Conservation (phyloP, 208 protist genomes). For the Trypanosoma vivax region DNA sequence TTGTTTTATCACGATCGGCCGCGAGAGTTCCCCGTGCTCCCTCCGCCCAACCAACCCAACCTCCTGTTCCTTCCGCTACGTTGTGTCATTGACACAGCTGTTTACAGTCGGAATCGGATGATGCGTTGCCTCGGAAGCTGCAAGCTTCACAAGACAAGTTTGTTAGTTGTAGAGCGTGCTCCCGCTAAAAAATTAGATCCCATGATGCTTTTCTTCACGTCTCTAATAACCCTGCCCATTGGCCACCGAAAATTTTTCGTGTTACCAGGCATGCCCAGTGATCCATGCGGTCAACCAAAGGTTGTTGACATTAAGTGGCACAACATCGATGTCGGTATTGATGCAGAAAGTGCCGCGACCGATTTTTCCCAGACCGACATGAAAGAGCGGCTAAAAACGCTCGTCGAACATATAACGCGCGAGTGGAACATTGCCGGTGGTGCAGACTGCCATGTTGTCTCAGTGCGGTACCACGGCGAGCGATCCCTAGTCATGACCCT, state of each 20-base stretch:
- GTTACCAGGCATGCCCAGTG: not conserved
- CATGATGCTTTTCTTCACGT: not conserved
- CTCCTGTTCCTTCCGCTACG: slow-evolving; percentile 44
- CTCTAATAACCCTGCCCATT: not conserved
- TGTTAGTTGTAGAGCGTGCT: slow-evolving; percentile 26
- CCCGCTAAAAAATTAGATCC: not conserved
- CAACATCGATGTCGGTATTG: not conserved
- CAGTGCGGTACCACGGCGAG: slow-evolving; percentile 8
- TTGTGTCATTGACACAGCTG: slow-evolving; percentile 72
- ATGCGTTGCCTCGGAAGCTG: slow-evolving; percentile 74
- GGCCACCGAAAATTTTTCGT: not conserved
- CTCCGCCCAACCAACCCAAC: not conserved
- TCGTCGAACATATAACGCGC: slow-evolving; percentile 12
- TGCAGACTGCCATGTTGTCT: slow-evolving; percentile 19
- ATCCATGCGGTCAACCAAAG: no score
- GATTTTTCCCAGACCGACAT: not conserved
- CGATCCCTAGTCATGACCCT: slow-evolving; percentile 45
- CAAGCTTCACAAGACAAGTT: slow-evolving; percentile 56
- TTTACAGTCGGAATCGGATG: slow-evolving; percentile 78
- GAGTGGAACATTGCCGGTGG: slow-evolving; percentile 25
- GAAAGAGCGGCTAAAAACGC: not conserved
- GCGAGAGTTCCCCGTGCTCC: slow-evolving; percentile 10
- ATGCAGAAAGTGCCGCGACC: not conserved
- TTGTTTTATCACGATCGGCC: slow-evolving; percentile 67
- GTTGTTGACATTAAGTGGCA: not conserved